phyloP scores from a whole-genome alignment of 768 basidiomycete genomes.

The Mycena capillaripes region DNA sequence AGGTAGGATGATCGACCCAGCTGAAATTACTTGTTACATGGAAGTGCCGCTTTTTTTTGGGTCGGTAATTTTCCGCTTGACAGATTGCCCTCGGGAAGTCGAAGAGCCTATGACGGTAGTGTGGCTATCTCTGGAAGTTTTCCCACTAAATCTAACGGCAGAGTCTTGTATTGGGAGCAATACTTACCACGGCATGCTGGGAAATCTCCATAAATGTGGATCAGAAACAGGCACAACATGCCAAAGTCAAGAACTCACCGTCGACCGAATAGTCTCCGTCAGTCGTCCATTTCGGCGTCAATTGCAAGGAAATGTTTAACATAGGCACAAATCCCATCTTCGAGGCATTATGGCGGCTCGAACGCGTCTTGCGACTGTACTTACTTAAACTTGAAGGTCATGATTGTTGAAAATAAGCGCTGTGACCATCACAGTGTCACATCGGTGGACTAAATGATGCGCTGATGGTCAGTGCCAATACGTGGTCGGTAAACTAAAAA shows the following conservation, averaged over 20 bases:
- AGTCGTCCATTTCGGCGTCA: too few relatives aligned
- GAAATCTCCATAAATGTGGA: neutral
- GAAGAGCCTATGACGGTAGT: neutral
- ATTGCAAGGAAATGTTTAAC: too few relatives aligned
- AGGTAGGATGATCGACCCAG: constrained; percentile 24
- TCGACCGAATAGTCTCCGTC: neutral
- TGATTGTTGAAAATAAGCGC: too few relatives aligned
- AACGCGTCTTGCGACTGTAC: too few relatives aligned
- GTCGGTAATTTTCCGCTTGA: constrained; percentile 19
- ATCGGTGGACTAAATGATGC: too few relatives aligned
- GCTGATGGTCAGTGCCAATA: too few relatives aligned
- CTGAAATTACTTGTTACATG: neutral
- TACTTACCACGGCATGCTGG: neutral
- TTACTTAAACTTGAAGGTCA: too few relatives aligned
- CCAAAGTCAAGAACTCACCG: neutral
- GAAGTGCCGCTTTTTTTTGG: neutral
- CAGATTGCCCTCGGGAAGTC: constrained; percentile 38
- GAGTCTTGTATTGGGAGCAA: neutral
- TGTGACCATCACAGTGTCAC: too few relatives aligned
- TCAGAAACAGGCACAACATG: neutral
- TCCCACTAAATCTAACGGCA: neutral
- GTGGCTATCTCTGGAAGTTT: neutral
- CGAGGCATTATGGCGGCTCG: neutral
- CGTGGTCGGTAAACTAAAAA: too few relatives aligned
- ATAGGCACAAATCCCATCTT: neutral